These are phyloP conservation scores for Rhizopus microsporus DNA, from an alignment of 371 early-diverging fungal species.

Conservation along the genomic window DNA sequence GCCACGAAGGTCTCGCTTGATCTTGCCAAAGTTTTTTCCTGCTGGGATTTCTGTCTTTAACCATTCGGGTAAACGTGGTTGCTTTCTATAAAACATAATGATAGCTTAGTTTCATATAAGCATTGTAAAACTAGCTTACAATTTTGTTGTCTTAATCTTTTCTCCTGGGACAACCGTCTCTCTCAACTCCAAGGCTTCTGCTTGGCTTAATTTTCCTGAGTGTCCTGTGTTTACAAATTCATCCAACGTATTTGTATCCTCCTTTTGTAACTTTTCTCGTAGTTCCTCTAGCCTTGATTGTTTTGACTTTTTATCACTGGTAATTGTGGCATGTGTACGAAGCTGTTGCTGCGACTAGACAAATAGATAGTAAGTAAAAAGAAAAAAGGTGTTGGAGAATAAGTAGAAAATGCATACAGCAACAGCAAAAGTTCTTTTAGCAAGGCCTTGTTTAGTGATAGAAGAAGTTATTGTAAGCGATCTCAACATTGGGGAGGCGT, in stretches of 20 bases:
- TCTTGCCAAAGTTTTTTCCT: slow-evolving; percentile 77
- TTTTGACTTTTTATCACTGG: slow-evolving; percentile 12
- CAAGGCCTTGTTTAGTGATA: too few species aligned
- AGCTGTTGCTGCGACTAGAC: slow-evolving; percentile 17
- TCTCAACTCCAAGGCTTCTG: slow-evolving; percentile 67
- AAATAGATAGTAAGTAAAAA: too few species aligned
- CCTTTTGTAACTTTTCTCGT: slow-evolving; percentile 15
- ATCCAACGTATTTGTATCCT: slow-evolving; percentile 46
- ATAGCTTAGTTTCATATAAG: not conserved
- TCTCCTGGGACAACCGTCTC: slow-evolving; percentile 55
- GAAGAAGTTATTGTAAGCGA: too few species aligned
- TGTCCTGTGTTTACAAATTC: slow-evolving; percentile 67
- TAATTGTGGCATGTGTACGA: slow-evolving; percentile 25
- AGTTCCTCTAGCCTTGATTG: slow-evolving; percentile 21
- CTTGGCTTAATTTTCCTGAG: slow-evolving; percentile 57
- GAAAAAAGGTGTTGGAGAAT: too few species aligned
- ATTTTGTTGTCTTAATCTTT: slow-evolving; percentile 44
- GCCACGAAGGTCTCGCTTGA: slow-evolving; percentile 90
- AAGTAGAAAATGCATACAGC: too few species aligned
- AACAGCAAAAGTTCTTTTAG: too few species aligned
- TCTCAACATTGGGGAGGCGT: too few species aligned
- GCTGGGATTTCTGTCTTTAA: slow-evolving; percentile 92
- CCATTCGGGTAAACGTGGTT: slow-evolving; percentile 88
- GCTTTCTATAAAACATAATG: slow-evolving; percentile 34
- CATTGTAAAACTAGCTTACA: slow-evolving; percentile 28